phyloP scores from a whole-genome alignment of 2,329 filamentous ascomycete species.

The Periconia digitata region DNA sequence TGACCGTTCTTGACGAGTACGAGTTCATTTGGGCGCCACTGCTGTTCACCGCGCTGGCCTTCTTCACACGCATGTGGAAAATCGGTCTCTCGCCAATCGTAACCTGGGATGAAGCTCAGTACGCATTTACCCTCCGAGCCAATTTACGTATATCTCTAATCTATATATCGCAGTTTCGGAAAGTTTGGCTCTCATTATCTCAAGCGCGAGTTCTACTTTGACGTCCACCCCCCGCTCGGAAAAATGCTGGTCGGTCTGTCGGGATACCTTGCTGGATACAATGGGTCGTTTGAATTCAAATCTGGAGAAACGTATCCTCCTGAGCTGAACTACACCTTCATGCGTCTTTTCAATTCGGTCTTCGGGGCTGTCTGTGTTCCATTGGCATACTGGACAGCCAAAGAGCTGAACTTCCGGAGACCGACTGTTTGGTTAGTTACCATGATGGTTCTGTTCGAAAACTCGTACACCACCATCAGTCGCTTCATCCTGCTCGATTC shows the following conservation, averaged over 20 bases:
- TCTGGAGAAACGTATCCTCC: constrained; percentile 93
- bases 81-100: constrained; percentile 71
- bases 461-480: constrained; percentile 98
- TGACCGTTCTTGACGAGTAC: constrained; percentile 64
- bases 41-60: constrained; percentile 62
- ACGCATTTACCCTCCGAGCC: constrained; percentile 38
- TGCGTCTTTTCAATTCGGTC: constrained; percentile 95
- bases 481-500: constrained; percentile 97
- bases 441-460: constrained; percentile 97
- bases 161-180: constrained; percentile 67
- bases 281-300: constrained; percentile 99
- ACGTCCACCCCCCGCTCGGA: constrained; percentile 91
- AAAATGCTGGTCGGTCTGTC: constrained; percentile 98
- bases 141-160: constrained; percentile 20
- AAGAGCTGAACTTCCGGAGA: constrained; percentile 82
- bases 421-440: constrained; percentile 93
- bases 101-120: constrained; percentile 77
- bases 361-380: constrained; percentile 93
- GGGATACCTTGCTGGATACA: constrained; percentile 95
- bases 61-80: constrained; percentile 69
- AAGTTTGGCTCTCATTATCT: constrained; percentile 99
- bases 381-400: constrained; percentile 91
- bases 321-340: constrained; percentile 95
- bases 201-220: constrained; percentile 99
- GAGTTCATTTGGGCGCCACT: constrained; percentile 66